Evolutionary conservation across 2,329 filamentous ascomycete genomes (phyloP), one percentile per base, ranked within the genome.

Genomic region (Mariannaea sp.): DNA sequence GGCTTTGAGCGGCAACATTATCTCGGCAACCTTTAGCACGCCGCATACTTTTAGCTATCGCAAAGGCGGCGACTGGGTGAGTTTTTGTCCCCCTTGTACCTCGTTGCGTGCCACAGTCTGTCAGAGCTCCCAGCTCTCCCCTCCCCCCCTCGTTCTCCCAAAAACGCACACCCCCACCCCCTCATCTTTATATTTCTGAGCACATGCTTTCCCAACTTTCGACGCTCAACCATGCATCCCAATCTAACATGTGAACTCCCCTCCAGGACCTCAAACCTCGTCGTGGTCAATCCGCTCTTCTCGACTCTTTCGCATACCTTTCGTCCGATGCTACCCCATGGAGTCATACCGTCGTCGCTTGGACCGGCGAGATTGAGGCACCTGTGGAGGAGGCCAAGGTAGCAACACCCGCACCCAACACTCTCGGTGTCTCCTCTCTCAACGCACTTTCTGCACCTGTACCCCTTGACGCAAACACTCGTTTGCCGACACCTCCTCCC

Each of bases 301-400:
- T 95, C 73, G 92, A 97, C 71, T 92, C 92, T 8, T 92, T 97
- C 67, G 84, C 87, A 50, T 87, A 95, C 73, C 84, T 97, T 38
- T 90, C 92, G 3, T 95, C 92, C n/a, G 80, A 88, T 50, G 81
- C 88, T 36, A 87, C 88, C 2, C 86, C 88, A 16, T 97, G 92
- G 92, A 90, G 92, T 65, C 93, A 97, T 75, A 94, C 87, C 1
- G 82, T 97, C 5, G 89, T 97, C 47, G 92, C 91, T 39, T 97
- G 93, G 93, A 96, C 93, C 3, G 93, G 93, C 53, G 93, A 97
- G 71, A 88, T 93, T 54, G 83, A 86, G 52, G 75, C 72, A 4
- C 74, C 78, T 3, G 57, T 68, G 33, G 77, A 81, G 38, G 67
- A 71, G 24, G 59, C 65, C 16, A 59, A 75, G 10, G 76, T 78